phyloP scores from a whole-genome alignment of 257 asterid species.

The Anisodus tanguticus region DNA sequence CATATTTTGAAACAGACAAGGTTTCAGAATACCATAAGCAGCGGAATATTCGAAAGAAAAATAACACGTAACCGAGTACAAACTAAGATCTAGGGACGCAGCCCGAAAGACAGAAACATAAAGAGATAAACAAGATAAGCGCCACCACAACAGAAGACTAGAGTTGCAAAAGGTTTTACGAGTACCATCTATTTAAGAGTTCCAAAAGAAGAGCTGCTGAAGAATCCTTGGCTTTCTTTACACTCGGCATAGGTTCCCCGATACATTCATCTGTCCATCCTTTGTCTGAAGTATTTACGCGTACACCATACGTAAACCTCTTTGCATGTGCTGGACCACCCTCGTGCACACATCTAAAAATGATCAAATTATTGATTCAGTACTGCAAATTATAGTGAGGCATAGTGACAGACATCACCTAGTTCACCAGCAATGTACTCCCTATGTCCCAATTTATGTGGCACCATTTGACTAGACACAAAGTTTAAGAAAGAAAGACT shows the following conservation, averaged over 20 bases:
- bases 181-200: slow-evolving; percentile 72
- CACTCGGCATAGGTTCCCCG: slow-evolving; percentile 98
- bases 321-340: slow-evolving; percentile 99
- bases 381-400: neutral
- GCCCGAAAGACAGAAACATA: neutral
- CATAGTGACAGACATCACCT: neutral
- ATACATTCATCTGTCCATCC: slow-evolving; percentile 97
- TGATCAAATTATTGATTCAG: neutral
- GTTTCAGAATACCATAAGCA: no score
- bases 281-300: slow-evolving; percentile 82
- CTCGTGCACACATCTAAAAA: slow-evolving; percentile 72
- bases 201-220: slow-evolving; percentile 87
- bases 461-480: no score
- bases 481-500: no score
- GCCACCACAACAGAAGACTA: neutral
- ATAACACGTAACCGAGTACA: neutral
- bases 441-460: no score
- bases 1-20: no score
- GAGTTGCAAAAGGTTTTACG: slow-evolving; percentile 37
- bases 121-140: neutral
- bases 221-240: slow-evolving; percentile 96
- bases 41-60: no score
- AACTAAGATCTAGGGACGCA: neutral
- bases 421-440: neutral
- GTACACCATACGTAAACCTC: slow-evolving; percentile 86